Base-by-base conservation (phyloP, 257 asterid species). In the Galeopsis tetrahit region DNA sequence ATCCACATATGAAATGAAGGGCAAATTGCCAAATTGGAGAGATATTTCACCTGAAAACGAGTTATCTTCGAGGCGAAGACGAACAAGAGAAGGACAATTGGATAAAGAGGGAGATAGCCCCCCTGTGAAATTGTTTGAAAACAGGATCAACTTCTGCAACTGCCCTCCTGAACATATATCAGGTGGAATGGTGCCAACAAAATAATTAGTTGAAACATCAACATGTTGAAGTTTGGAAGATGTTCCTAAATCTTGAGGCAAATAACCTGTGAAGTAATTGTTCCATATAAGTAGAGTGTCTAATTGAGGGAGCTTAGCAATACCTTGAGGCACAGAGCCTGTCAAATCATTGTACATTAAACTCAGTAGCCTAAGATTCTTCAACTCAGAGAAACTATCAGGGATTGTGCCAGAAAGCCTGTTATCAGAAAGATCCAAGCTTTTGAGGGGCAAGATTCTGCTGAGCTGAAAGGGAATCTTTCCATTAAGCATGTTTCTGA, bases 401-500 rank as follows among this genome's bases (percentile, higher is more conserved):
- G 99, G 99, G 44, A 95, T 82, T 10, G 83, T 63, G 4, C 99
- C 99, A 48, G 89, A 85, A 58, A 95, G 88, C 10, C 82, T 68
- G 77, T 95, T 95, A 68, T 90, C 99, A 2, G 99, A 95, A 86
- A 95, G 98, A 88, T 95, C 99, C 89, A 95, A 83, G 81, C 99
- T 95, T 81, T 80, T 78, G 67, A 95, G 91, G 46, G 85, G 33
- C 62, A 10, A 72, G 66, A 90, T 80, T 35, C 59, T 82, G 85
- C 94, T 80, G 64, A 95, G 78, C 36, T 92, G 96, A 79, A 74
- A 67, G 14, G 98, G 96, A 39, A 95, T 81, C 44, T 70, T 56
- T 8, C 98, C 99, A 73, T 28, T 78, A 0, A 91, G 83, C 60
- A 66, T 83, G 66, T 92, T 95, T 42, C 87, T 87, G 86, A 95